Conservation (phyloP, 495 filamentous ascomycete species). For the Parmelia sp. region DNA sequence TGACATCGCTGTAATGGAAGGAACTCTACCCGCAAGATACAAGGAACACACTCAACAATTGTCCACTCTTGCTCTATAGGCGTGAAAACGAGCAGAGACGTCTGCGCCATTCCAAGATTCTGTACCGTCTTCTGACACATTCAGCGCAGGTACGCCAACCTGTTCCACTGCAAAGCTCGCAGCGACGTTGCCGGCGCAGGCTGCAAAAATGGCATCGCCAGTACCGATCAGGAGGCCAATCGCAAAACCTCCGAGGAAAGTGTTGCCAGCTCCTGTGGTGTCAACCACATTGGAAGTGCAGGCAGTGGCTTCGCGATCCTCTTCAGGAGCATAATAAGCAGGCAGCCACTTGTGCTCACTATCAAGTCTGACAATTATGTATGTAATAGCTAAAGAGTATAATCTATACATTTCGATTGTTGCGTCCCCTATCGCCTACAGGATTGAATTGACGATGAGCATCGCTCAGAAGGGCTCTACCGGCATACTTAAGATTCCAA, state of each 20-base stretch:
- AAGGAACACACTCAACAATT: background rate
- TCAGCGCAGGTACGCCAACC: constrained; percentile 33
- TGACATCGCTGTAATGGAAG: background rate
- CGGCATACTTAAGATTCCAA: no score
- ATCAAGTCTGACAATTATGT: no score
- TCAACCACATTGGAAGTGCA: background rate
- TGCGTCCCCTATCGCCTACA: no score
- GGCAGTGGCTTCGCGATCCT: background rate
- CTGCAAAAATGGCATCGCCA: constrained; percentile 22
- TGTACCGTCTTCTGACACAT: background rate
- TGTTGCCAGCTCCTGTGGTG: background rate
- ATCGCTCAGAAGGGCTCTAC: no score
- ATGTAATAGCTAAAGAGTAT: no score
- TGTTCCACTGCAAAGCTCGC: constrained; percentile 38
- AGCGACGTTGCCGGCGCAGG: constrained; percentile 31
- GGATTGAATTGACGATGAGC: no score
- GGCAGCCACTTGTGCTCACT: constrained; percentile 11
- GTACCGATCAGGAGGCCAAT: constrained; percentile 26
- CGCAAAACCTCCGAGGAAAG: background rate
- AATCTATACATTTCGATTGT: no score
- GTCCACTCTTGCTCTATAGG: constrained; percentile 43
- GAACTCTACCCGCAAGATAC: background rate
- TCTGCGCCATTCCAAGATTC: constrained; percentile 32
- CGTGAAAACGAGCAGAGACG: constrained; percentile 34
- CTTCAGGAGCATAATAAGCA: constrained; percentile 18